phyloP scores from a whole-genome alignment of 192 early-diverging fungal species.

The Rhizophagus clarus region DNA sequence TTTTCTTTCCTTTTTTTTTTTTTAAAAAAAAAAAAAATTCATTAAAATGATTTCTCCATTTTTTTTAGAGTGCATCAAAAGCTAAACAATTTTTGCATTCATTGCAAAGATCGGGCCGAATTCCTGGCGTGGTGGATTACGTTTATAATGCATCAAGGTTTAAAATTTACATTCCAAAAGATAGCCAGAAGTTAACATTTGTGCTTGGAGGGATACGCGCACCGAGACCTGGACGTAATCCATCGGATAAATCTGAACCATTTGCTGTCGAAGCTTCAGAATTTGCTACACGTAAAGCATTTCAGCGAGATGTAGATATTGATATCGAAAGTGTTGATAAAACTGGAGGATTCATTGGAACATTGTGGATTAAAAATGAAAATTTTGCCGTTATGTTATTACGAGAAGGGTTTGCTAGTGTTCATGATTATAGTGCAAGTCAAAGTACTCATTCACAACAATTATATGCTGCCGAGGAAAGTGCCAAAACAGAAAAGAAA shows the following conservation, averaged over 20 bases:
- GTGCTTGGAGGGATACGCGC: conserved; percentile 85
- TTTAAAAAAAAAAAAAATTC: too few species aligned
- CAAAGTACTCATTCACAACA: conserved; percentile 70
- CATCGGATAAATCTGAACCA: conserved; percentile 78
- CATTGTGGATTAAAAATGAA: conserved; percentile 70
- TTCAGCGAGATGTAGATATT: conserved; percentile 95
- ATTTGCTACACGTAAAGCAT: conserved; percentile 58
- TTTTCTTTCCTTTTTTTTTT: too few species aligned
- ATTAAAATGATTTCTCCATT: not conserved
- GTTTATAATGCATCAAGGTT: conserved; percentile 84
- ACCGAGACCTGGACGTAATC: conserved; percentile 73
- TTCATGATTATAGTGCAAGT: conserved; percentile 86
- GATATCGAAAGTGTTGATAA: conserved; percentile 89
- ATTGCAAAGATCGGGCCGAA: conserved; percentile 77
- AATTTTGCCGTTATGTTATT: conserved; percentile 80
- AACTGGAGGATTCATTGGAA: conserved; percentile 89
- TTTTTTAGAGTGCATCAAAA: conserved; percentile 67
- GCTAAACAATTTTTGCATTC: conserved; percentile 85
- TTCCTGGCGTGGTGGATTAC: conserved; percentile 86
- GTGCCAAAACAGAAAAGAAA: conserved; percentile 65
- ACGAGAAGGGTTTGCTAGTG: conserved; percentile 76
- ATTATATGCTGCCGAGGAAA: conserved; percentile 78
- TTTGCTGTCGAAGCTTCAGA: conserved; percentile 83
- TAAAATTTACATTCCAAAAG: conserved; percentile 81
- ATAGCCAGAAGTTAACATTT: conserved; percentile 81